Evolutionary conservation across 2,329 filamentous ascomycete species (phyloP), one percentile per base, ranked within the genome.

Genomic region (Fonsecaea nubica): DNA sequence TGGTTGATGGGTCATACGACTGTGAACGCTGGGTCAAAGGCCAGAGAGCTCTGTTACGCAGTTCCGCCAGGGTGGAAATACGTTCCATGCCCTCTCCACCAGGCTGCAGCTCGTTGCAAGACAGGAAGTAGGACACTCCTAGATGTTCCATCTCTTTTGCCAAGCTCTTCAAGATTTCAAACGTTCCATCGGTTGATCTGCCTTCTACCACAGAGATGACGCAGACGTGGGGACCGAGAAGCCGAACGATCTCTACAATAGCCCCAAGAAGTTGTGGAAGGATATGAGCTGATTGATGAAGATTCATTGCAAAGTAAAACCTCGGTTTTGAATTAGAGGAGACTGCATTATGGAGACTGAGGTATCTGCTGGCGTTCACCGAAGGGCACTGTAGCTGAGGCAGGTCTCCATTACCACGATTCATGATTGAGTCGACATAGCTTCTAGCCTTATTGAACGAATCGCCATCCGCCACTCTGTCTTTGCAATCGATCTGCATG

Each of bases 161-260:
- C 10, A 88, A 72, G 0, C 77, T 76, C 2, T 76, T 66, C 2
- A 88, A 78, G 7, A 87, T 77, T 38, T 86, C 83, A 38, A 73
- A 78, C 0, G 86, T 87, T 4, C 84, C 85, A 65, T 88, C 85
- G 21, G 79, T 71, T 0, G 85, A 87, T 70, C 84, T 79, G 12
- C 85, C 85, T 68, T 87, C 85, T 12, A 87, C 79, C 25, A 87
- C 82, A 0, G 84, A 86, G 0, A 88, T 75, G 0, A 80, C 82
- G 69, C 84, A 87, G 61, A 79, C 78, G 10, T 80, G 67, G 0
- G 83, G 80, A 0, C 85, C 84, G 0, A 88, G 78, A 70, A 84
- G 85, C 0, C 73, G 76, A 4, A 85, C 79, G 1, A 77, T 77
- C 69, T 86, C 81, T 32, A 87, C 66, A 9, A 87, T 77, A 33